A percentile compares a stretch with the other conserved stretches of the same genome.
Conservation (phyloP, 1,284 basidiomycete species). For the Crucibulum cyathiforme region DNA sequence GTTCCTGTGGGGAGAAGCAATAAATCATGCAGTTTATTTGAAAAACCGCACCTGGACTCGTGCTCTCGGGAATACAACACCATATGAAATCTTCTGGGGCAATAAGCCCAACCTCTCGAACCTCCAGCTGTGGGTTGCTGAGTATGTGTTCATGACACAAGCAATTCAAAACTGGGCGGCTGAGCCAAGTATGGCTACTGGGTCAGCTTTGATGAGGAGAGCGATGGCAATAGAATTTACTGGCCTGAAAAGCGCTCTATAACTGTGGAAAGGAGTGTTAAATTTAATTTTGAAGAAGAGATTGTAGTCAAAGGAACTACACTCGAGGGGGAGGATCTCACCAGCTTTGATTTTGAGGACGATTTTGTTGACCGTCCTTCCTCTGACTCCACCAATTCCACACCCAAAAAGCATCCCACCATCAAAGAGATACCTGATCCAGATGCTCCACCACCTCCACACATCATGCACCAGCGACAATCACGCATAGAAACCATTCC, state of each 20-base stretch:
- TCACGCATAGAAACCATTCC: too few species aligned
- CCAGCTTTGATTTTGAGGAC: too few species aligned
- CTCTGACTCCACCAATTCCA: too few species aligned
- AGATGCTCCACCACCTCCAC: too few species aligned
- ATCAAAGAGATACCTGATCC: too few species aligned
- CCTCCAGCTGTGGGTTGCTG: background rate
- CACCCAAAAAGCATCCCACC: too few species aligned
- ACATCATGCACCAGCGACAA: too few species aligned
- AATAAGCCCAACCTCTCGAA: background rate
- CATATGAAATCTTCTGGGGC: background rate
- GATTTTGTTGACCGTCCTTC: too few species aligned
- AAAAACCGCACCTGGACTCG: background rate
- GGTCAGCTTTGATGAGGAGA: constrained; percentile 15
- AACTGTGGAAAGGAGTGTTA: constrained; percentile 14
- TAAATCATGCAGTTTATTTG: constrained; percentile 1
- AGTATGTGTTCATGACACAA: constrained; percentile 11
- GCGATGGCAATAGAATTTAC: constrained; percentile 13
- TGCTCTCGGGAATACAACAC: background rate
- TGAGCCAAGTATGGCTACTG: constrained; percentile 8
- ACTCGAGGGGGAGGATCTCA: background rate
- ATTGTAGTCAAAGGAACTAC: background rate
- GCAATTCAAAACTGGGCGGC: constrained; percentile 10
- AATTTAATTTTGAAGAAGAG: background rate
- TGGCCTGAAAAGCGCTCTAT: constrained; percentile 15
- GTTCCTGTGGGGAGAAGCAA: constrained; percentile 6